Evolutionary conservation across 2,329 filamentous ascomycete genomes (phyloP), one percentile per base, ranked within the genome.

Genomic region (Aciculosporium take): DNA sequence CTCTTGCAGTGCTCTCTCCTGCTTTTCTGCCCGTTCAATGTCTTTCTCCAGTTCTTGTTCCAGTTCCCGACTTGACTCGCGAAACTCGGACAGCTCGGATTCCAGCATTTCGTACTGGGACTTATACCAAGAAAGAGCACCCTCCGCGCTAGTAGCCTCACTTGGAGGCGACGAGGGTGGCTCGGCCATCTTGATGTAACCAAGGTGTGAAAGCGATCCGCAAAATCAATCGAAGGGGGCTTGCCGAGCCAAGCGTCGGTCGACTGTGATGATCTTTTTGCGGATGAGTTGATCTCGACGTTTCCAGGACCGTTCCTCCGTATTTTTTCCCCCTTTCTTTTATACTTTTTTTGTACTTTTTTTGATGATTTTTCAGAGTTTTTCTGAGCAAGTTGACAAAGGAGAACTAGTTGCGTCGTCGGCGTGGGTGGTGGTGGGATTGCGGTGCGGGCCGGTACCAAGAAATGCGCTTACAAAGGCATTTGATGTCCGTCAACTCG

Each of bases 21-120:
- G 77, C 67, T 94, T 94, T 69, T 98, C 91, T 34, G 88, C 88
- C 34, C 85, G 82, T 54, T 96, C 89, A 43, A 98, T 81, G 59
- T 98, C 91, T 67, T 88, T 93, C 63, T 98, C 91, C 40, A 98
- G 70, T 63, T 96, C 91, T 37, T 82, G 77, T 62, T 98, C 91
- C 24, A 98, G 73, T 61, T 96, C 91, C 59, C 86, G 84, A 62
- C 88, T 95, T 41, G 87, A 94, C 44, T 85, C 74, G 56, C 94
- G 85, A 60, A 98, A 98, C 55, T 98, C 91, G 47, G 84, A 76
- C 46, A 98, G 76, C 62, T 98, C 91, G 40, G 79, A 71, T 63
- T 95, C 91, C 29, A 98, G 74, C 58, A 86, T 79, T 64, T 93
- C 87, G 66, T 96, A 96, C 61, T 96, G 89, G 41, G 78, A 66